Evolutionary conservation across 2,329 filamentous ascomycete genomes (phyloP).

Genomic region (Ophiostoma populinum): DNA sequence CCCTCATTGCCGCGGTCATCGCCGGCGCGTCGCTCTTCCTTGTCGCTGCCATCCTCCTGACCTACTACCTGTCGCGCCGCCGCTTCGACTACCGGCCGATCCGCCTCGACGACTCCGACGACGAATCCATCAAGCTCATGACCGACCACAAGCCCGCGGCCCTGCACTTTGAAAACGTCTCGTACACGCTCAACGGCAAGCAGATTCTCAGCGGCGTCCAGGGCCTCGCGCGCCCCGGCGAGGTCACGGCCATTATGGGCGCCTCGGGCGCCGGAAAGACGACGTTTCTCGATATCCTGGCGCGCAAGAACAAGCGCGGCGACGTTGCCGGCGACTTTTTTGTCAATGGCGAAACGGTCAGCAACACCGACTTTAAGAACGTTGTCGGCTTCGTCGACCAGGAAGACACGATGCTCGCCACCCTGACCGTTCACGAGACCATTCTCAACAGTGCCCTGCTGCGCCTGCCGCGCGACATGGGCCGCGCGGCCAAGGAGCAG

Average conservation of each 20-base stretch:
- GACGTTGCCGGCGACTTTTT: slow-evolving; percentile 64
- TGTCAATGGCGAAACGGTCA: slow-evolving; percentile 82
- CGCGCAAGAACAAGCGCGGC: slow-evolving; percentile 91
- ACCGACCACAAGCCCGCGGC: slow-evolving; percentile 81
- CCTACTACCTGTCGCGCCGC: slow-evolving; percentile 79
- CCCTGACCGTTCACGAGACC: slow-evolving; percentile 91
- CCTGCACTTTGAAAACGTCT: slow-evolving; percentile 74
- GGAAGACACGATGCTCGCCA: slow-evolving; percentile 92
- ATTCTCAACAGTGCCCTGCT: slow-evolving; percentile 88
- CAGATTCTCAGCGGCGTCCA: slow-evolving; percentile 65
- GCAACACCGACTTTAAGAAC: slow-evolving; percentile 69
- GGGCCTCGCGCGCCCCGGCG: slow-evolving; percentile 83
- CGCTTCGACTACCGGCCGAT: slow-evolving; percentile 55
- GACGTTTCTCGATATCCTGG: slow-evolving; percentile 88
- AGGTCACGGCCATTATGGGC: slow-evolving; percentile 94
- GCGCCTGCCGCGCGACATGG: slow-evolving; percentile 86
- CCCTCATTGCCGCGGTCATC: slow-evolving; percentile 85
- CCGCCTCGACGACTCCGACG: slow-evolving; percentile 73
- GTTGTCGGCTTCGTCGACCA: slow-evolving; percentile 96
- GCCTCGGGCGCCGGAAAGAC: slow-evolving; percentile 96
- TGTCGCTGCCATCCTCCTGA: slow-evolving; percentile 63
- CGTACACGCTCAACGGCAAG: slow-evolving; percentile 75
- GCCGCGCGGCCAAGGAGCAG: slow-evolving; percentile 70
- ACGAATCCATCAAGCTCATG: slow-evolving; percentile 74
- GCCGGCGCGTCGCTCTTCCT: slow-evolving; percentile 66